Evolutionary conservation across 2,329 filamentous ascomycete genomes (phyloP), one percentile per base, ranked within the genome.

Genomic region (Ceratocystis cubensis): DNA sequence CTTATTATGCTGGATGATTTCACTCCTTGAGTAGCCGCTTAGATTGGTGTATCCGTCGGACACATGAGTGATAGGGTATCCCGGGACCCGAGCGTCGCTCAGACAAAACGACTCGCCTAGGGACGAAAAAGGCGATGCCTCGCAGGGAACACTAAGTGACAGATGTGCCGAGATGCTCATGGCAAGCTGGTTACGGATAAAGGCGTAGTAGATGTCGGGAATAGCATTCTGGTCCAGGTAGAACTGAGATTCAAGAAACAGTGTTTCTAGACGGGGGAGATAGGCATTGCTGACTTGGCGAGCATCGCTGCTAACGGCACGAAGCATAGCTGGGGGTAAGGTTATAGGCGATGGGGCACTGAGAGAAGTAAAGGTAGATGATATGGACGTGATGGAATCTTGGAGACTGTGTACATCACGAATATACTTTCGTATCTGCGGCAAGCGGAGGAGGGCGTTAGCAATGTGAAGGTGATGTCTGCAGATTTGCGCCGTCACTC

Each of bases 31-130:
- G 68, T 81, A 82, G 4, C 81, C 81, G 0, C 80, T 82, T 3
- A 83, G 72, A n/a, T 75, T 73, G 61, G 80, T 74, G 67, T 83
- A 83, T 1, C 79, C 79, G 66, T 82, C 80, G 0, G 80, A 81
- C 2, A 77, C 78, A 66, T 73, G 80, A 0, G 77, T 69, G 48
- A 82, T 79, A 0, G 81, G 79, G 67, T 82, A 82, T 63, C 82
- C 80, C 0, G 77, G 75, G 56, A 76, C 75, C 3, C 73, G 70
- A 0, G 81, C 80, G 70, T 85, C 80, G 0, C 80, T 83, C 17
- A 86, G 71, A 66, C 82, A 83, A 69, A 86, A 85, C 25, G 82
- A 82, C 62, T 82, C 78, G 7, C 82, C 83, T 0, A 86, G 75
- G 0, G 84, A 84, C 2, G 79, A 78, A 65, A 80, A 85, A 63